Evolutionary conservation across 345 rosid species (phyloP), one percentile per base, ranked within the genome.

Genomic region (Eucalyptus dawsonii): DNA sequence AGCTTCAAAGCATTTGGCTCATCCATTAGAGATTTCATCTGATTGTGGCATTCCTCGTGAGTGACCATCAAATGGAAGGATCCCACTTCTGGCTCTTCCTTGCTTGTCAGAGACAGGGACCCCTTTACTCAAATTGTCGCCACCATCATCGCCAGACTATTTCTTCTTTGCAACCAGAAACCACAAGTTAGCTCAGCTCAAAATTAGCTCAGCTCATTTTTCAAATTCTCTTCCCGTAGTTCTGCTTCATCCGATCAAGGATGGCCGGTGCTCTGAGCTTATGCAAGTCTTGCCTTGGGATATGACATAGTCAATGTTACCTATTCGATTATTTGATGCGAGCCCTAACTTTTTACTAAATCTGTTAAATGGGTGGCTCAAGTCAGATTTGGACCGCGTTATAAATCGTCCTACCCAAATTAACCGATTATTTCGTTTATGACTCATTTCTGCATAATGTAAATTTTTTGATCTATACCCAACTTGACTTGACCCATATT

Each of bases 171-270:
- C 91, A 42, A 94, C 92, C 76, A 91, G 92, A 89, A 91, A 60
- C 95, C 95, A 95, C 95, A 92, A 89, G 90, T 93, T 91, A 62
- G 95, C 95, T 89, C 6, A 54, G 56, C 56, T 51, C 22, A 16
- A 51, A 51, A 51, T 51, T 51, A 51, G 22, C 22, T 51, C 24
- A 94, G 95, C 89, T 93, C 95, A 76, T 87, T 94, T 92, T 95
- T 95, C 88, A 94, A 86, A 54, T 92, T 91, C 90, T 91, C 94
- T 92, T 93, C 95, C 42, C 50, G 94, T 86, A 60, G 90, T 87
- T 94, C 93, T 85, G 94, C 93, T 92, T 94, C 95, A 76, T 92
- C 62, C 62, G 62, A 56, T 56, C 62, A 22, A 24, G 62, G 62
- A 24, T 56, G 62, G 62, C 90, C 49, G 93, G 89, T 92, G 89